Conservation (phyloP, 1,139 yeast genomes). For the Blastobotrys arbuscula region DNA sequence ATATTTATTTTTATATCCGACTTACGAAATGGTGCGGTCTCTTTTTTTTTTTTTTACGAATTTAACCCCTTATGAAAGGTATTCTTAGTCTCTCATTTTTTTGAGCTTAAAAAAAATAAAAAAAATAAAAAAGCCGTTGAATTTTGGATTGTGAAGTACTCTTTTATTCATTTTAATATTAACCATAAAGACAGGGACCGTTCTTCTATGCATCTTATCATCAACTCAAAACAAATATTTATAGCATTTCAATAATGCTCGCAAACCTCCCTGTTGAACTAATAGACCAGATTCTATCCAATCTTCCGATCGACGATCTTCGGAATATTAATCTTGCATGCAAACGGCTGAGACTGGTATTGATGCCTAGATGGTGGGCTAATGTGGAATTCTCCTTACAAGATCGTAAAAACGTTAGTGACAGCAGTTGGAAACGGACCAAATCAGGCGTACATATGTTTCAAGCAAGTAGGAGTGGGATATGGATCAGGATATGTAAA, state of each 20-base stretch:
- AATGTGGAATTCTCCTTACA: conserved; percentile 8
- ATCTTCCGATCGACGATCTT: conserved; percentile 2
- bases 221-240: not conserved
- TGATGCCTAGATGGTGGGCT: conserved; percentile 9
- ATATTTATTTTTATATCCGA: too few species aligned
- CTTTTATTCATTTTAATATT: too few species aligned
- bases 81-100: too few species aligned
- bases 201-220: not conserved
- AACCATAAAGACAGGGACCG: too few species aligned
- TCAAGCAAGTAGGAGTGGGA: not conserved
- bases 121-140: too few species aligned
- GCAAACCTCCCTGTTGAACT: conserved; percentile 8
- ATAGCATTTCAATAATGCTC: too few species aligned
- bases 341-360: conserved; percentile 6
- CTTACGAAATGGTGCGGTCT: too few species aligned
- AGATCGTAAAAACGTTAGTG: not conserved
- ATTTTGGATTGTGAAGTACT: too few species aligned
- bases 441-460: conserved; percentile 6
- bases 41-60: too few species aligned
- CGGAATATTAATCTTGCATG: not conserved
- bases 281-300: not conserved
- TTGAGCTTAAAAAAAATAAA: too few species aligned
- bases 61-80: too few species aligned
- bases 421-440: not conserved
- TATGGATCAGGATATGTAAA: conserved; percentile 7